These are phyloP conservation scores for Bipolaris cookei DNA, from an alignment of 2,329 filamentous ascomycete species.

Conservation along the genomic window DNA sequence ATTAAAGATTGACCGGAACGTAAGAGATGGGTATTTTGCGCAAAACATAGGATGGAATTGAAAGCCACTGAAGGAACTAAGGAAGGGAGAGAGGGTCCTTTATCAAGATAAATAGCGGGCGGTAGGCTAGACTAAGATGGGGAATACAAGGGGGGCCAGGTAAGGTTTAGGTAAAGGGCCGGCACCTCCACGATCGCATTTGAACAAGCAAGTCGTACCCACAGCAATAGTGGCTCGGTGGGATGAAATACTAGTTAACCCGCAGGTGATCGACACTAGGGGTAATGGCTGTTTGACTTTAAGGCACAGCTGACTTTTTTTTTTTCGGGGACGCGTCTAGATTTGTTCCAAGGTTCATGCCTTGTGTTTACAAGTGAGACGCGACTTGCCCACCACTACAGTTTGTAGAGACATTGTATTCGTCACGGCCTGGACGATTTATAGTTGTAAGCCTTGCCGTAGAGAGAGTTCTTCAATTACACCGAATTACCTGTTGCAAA, in stretches of 20 bases:
- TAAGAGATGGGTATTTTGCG: background rate
- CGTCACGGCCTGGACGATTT: no score
- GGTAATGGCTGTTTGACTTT: background rate
- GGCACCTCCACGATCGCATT: background rate
- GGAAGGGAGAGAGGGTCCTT: background rate
- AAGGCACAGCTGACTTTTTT: background rate
- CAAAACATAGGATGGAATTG: background rate
- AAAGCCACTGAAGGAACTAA: background rate
- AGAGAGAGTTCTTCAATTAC: background rate
- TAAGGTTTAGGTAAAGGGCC: background rate
- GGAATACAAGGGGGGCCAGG: background rate
- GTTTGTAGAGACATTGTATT: background rate
- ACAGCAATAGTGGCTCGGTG: background rate
- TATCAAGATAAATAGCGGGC: background rate
- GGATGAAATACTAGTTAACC: background rate
- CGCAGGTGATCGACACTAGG: background rate
- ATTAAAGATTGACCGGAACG: conserved; percentile 2
- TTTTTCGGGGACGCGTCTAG: background rate
- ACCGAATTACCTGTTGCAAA: background rate
- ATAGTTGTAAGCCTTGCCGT: background rate
- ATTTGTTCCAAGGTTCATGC: background rate
- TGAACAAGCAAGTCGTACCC: background rate
- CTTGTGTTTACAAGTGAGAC: background rate
- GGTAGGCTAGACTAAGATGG: background rate
- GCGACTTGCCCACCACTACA: background rate